A percentile compares a stretch with the other conserved stretches of the same genome.
Evolutionary conservation across 495 filamentous ascomycete species (phyloP).

Genomic region (Neurospora sublineolata): DNA sequence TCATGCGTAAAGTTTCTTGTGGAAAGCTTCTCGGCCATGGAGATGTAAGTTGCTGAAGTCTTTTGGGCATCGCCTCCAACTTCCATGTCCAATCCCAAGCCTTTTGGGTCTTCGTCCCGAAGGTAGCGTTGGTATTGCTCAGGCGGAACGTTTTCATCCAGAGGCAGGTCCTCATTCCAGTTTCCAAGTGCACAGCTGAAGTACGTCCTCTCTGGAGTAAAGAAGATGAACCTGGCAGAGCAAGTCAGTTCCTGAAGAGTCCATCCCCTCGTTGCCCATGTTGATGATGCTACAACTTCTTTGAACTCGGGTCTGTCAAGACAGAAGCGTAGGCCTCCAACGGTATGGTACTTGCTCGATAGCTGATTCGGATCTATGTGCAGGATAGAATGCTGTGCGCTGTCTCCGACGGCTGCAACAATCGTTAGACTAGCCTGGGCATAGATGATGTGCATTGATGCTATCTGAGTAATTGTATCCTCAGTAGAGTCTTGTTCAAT

Average conservation of each 20-base stretch:
- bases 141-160: not conserved
- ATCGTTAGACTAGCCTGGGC: not conserved
- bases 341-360: not conserved
- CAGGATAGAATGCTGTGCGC: not conserved
- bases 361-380: not conserved
- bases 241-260: not conserved
- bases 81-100: not conserved
- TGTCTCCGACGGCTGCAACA: not conserved
- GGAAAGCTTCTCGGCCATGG: not conserved
- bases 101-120: not conserved
- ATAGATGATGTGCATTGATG: not conserved
- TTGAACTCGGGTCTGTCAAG: not conserved
- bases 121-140: not conserved
- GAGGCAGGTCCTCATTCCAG: not conserved
- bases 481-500: conserved; percentile 5
- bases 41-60: not conserved
- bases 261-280: not conserved
- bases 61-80: not conserved
- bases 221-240: not conserved
- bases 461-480: not conserved
- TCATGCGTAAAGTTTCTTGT: not conserved
- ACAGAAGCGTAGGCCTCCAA: not conserved
- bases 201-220: not conserved
- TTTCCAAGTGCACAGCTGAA: not conserved
- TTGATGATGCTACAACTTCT: not conserved